Conservation (phyloP, 192 early-diverging fungal species). For the Coemansia asiatica region DNA sequence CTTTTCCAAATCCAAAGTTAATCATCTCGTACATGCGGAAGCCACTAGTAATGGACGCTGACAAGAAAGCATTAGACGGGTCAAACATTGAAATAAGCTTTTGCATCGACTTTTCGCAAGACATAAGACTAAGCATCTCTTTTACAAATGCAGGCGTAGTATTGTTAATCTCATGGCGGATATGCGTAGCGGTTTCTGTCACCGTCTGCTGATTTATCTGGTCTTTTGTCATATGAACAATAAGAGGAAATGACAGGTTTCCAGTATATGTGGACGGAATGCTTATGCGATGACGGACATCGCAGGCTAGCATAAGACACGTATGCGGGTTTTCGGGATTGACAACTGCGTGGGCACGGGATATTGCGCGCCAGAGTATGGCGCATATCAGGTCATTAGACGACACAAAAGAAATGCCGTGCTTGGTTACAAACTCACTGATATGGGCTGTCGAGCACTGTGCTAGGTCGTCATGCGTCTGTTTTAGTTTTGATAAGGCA, state of each 20-base stretch:
- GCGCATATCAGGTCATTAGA: constrained; percentile 35
- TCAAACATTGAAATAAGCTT: constrained; percentile 22
- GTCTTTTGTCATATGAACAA: constrained; percentile 24
- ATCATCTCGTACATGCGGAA: constrained; percentile 28
- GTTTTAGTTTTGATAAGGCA: constrained; percentile 17
- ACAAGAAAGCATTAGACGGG: constrained; percentile 31
- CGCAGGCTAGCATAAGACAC: constrained; percentile 43
- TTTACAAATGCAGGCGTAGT: constrained; percentile 13
- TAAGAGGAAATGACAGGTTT: constrained; percentile 40
- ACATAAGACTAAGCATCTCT: constrained; percentile 19
- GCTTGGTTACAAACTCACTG: background rate
- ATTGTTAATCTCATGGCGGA: constrained; percentile 18
- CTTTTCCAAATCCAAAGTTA: constrained; percentile 33
- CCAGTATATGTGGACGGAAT: constrained; percentile 26
- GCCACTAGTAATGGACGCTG: constrained; percentile 27
- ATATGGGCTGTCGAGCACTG: constrained; percentile 8
- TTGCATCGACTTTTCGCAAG: constrained; percentile 11
- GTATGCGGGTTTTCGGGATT: constrained; percentile 30
- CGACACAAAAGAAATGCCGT: constrained; percentile 28
- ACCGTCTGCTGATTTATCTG: constrained; percentile 15
- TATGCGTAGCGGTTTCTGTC: constrained; percentile 35
- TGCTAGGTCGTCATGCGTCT: constrained; percentile 6
- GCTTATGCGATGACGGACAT: constrained; percentile 27
- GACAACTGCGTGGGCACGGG: constrained; percentile 19
- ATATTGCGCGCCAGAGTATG: constrained; percentile 39